Base-by-base conservation (phyloP, 2,329 filamentous ascomycete species). In the Colletotrichum sp. region DNA sequence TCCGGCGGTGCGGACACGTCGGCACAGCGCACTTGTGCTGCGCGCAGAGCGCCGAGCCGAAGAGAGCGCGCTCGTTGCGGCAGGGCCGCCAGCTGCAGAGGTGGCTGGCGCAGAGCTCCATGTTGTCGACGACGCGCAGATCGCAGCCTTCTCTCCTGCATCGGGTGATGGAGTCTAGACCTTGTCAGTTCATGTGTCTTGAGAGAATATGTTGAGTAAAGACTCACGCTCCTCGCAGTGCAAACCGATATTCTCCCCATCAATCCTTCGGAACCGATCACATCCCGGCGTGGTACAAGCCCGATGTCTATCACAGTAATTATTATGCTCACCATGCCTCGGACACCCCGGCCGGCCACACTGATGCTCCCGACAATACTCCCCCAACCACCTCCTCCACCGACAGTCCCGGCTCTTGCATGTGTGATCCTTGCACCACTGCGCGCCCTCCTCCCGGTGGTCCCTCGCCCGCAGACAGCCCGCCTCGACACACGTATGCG, bases 271-370 rank as follows among this genome's bases (percentile, higher is more conserved):
- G 44, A 25, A 70, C 12, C 71, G 65, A 9, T 71, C 70, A 27
- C 77, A 78, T 29, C 77, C 71, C 4, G 68, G 68, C 13, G 61
- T 59, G 22, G 25, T 69, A 55, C 76, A 79, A 8, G 69, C 64
- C 55, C 77, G 69, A 25, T 83, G 82, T 22, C 29, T 71, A 12
- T 77, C 73, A 19, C 82, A 83, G 72, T 80, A 79, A 15, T 79
- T 76, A 3, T 44, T 57, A 49, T 64, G 64, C 29, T 71, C 65
- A n/a, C 76, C 71, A 7, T 55, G 73, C 12, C 77, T 79, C 70
- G 82, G 80, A 59, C 82, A 83, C 12, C 78, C 81, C 55, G 78
- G 80, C 30, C 78, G 66, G 0, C 77, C 77, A 32, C 82, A 83
- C 77, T 82, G 77, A 39, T 83, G 82, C 63, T 77, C 76, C 8